phyloP scores from a whole-genome alignment of 768 basidiomycete species.

The Collybiopsis luxurians region DNA sequence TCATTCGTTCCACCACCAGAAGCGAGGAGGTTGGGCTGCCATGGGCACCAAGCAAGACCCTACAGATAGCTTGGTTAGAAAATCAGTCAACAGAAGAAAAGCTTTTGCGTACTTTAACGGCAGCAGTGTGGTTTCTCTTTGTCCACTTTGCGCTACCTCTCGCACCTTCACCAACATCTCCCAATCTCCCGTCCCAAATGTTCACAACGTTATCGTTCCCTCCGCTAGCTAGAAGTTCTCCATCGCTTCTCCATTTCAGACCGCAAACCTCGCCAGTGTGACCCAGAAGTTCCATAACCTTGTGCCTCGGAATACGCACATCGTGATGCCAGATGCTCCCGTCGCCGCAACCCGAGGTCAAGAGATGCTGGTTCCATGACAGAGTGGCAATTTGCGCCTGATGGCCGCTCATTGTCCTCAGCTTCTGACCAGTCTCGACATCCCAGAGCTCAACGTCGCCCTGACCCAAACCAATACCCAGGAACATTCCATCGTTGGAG shows the following conservation, averaged over 20 bases:
- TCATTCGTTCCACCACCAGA: slow-evolving; percentile 95
- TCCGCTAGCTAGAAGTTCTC: slow-evolving; percentile 88
- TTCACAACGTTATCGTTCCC: slow-evolving; percentile 99
- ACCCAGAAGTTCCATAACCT: slow-evolving; percentile 86
- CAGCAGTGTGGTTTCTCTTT: slow-evolving; percentile 88
- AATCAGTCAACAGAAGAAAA: not conserved
- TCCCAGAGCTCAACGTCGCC: slow-evolving; percentile 98
- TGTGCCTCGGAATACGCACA: slow-evolving; percentile 82
- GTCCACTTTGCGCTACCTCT: slow-evolving; percentile 80
- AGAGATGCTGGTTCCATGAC: slow-evolving; percentile 84
- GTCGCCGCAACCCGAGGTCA: slow-evolving; percentile 87
- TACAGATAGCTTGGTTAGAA: slow-evolving; percentile 24
- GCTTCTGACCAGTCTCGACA: slow-evolving; percentile 68
- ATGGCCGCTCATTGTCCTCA: slow-evolving; percentile 92
- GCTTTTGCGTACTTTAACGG: slow-evolving; percentile 54
- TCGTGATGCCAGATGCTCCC: slow-evolving; percentile 98
- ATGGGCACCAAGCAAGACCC: slow-evolving; percentile 97
- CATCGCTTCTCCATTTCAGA: slow-evolving; percentile 83
- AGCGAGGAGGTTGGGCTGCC: slow-evolving; percentile 89
- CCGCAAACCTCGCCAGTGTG: slow-evolving; percentile 95
- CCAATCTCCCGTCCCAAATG: slow-evolving; percentile 89
- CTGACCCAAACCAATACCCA: slow-evolving; percentile 76
- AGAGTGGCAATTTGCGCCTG: slow-evolving; percentile 80
- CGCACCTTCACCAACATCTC: slow-evolving; percentile 49
- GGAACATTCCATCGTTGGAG: slow-evolving; percentile 75